Base-by-base conservation (phyloP, 371 early-diverging fungal genomes). In the Actinomucor elegans region DNA sequence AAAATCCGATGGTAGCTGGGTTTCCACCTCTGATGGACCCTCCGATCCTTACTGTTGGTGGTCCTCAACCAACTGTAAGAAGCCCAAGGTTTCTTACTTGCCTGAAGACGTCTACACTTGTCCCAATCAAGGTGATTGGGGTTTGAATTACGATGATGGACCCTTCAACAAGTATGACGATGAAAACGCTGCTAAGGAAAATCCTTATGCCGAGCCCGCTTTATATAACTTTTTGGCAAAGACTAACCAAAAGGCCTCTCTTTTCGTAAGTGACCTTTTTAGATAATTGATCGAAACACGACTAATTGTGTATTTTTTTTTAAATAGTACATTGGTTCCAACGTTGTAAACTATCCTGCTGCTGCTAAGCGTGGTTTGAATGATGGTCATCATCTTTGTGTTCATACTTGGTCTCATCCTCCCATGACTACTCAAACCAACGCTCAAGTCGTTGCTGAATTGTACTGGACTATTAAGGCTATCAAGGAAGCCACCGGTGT, bases 341-440 rank as follows among this genome's bases (percentile, higher is more conserved):
- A 73, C 46, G 71, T 73, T 12, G 58, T 56, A 0, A 66, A 42
- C 15, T 71, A 56, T 50, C 77, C 77, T 43, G 69, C 71, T 27
- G 74, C 74, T 40, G 77, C 71, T 15, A 59, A 61, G 42, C 71
- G 69, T 48, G 77, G 70, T 37, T 52, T 77, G 23, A 64, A 66
- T 29, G 66, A 72, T 44, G 75, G 80, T 9, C 68, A 77, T 34
- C 53, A 56, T 15, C 56, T 83, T 27, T 75, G 77, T 40, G 54
- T 67, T 34, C 83, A 83, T 40, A 80, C 83, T 11, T 82, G 81
- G 81, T 73, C 79, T 12, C 87, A 87, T 54, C 77, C 75, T 26
- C 54, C 57, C 8, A 66, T 85, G 71, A 80, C 84, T 14, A 66
- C 78, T 8, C 59, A 67, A 33, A 66, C 75, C 20, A 79, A 77